Evolutionary conservation across 2,329 filamentous ascomycete species (phyloP).

Genomic region (Trichoderma koningiopsis): DNA sequence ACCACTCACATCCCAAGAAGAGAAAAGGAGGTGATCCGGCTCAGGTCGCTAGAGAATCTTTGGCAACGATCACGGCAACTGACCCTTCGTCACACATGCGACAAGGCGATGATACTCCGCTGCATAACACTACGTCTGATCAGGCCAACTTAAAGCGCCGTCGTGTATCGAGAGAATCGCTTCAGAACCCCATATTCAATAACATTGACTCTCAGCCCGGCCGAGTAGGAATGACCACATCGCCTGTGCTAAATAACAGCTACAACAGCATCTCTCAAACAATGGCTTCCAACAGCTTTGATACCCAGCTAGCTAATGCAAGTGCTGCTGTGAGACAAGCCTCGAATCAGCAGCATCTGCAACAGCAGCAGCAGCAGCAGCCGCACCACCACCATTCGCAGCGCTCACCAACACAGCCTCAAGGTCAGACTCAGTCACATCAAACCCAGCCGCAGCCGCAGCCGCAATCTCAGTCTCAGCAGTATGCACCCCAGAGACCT

Average conservation of each 20-base stretch:
- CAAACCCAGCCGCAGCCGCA: slow-evolving; percentile 13
- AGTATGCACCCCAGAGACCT: slow-evolving; percentile 14
- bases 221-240: slow-evolving; percentile 24
- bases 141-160: slow-evolving; percentile 33
- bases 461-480: background rate
- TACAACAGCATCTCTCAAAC: slow-evolving; percentile 25
- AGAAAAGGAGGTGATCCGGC: slow-evolving; percentile 17
- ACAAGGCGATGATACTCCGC: slow-evolving; percentile 24
- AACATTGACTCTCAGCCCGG: slow-evolving; percentile 25
- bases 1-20: slow-evolving; percentile 13
- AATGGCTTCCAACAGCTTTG: slow-evolving; percentile 28
- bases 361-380: background rate
- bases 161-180: slow-evolving; percentile 32
- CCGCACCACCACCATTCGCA: slow-evolving; percentile 17
- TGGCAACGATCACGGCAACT: background rate
- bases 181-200: slow-evolving; percentile 24
- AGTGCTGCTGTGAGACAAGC: slow-evolving; percentile 17
- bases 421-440: slow-evolving; percentile 6
- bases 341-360: slow-evolving; percentile 22
- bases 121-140: slow-evolving; percentile 25
- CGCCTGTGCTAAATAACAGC: slow-evolving; percentile 24
- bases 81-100: slow-evolving; percentile 20
- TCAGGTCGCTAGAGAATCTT: slow-evolving; percentile 6
- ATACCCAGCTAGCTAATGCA: slow-evolving; percentile 28
- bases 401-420: slow-evolving; percentile 11